Evolutionary conservation across 164 flowering plant genomes (phyloP), one percentile per base, ranked within the genome.

Genomic region (Kingdonia uniflora): DNA sequence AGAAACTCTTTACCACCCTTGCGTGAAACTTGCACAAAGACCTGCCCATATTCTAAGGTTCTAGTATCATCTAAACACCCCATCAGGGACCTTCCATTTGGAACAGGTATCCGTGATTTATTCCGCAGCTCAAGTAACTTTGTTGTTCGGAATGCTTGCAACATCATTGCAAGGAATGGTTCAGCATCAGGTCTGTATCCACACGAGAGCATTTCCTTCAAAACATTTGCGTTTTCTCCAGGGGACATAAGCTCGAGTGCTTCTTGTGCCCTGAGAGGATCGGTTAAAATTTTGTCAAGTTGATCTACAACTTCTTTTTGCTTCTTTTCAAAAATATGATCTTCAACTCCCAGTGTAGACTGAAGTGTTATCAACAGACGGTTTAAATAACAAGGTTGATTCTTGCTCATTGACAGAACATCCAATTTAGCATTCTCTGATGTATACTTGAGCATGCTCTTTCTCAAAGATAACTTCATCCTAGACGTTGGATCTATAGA

Each of bases 61-160:
- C 74, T 88, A 6, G 71, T 45, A 63, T 90, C 97, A 58, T 90
- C 97, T 16, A 90, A 63, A 64, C 84, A 78, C 0, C 95, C 97
- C 83, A 90, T 78, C 71, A 86, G 58, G 88, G 87, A 84, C 68
- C 97, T 76, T 29, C 97, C 90, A 7, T 62, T 48, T 12, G 78
- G 71, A 61, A 86, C 91, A 76, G 80, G 86, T 15, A 90, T 90
- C 64, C 91, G 71, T 19, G 95, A 11, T 16, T 16, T 41, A 10
- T 14, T 11, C 17, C 44, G 44, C n/a, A 41, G n/a, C 11, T 41
- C 44, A 41, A 41, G 17, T 14, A 41, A 16, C 44, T 41, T 41
- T 41, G 44, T 14, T 11, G 44, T 16, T 16, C 44, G n/a, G 17
- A 41, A 41, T 10, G 44, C 17, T 41, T 41, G n/a, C 44, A 41